Conservation (phyloP, 305 asterid genomes). For the Striga hermonthica region DNA sequence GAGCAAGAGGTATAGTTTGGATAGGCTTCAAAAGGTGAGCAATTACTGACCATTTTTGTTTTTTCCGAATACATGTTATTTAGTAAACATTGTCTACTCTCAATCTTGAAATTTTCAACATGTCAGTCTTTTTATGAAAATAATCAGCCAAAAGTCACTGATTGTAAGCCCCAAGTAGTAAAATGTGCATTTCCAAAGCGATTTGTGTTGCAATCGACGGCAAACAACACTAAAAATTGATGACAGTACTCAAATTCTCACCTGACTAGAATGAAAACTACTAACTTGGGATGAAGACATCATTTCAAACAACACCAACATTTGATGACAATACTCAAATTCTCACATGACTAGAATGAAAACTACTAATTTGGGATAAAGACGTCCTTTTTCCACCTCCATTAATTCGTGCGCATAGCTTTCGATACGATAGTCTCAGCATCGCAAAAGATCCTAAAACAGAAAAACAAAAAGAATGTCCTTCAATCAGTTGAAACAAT, state of each 20-base stretch:
- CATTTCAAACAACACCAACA: conserved; percentile 10
- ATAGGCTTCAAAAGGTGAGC: too few relatives aligned
- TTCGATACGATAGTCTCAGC: conserved; percentile 55
- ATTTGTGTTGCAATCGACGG: background rate
- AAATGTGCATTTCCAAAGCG: background rate
- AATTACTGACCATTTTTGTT: too few relatives aligned
- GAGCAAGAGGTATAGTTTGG: too few relatives aligned
- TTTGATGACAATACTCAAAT: background rate
- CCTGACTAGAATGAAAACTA: conserved; percentile 53
- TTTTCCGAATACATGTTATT: too few relatives aligned
- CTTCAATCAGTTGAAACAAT: too few relatives aligned
- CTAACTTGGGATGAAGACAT: conserved; percentile 41
- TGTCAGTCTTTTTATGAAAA: too few relatives aligned
- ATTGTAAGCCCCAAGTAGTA: too few relatives aligned
- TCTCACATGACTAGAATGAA: conserved; percentile 54
- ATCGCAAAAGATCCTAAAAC: conserved; percentile 36
- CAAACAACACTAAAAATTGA: background rate
- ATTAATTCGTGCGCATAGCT: conserved; percentile 30
- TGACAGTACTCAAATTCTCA: too few relatives aligned
- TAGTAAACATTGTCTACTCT: too few relatives aligned
- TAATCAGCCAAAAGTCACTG: too few relatives aligned
- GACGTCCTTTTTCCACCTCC: conserved; percentile 43
- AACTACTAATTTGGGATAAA: conserved; percentile 38
- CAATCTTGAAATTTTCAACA: too few relatives aligned
- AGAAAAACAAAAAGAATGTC: conserved; percentile 15